Conservation (phyloP, 164 flowering plant genomes). For the Berberis vulgaris region DNA sequence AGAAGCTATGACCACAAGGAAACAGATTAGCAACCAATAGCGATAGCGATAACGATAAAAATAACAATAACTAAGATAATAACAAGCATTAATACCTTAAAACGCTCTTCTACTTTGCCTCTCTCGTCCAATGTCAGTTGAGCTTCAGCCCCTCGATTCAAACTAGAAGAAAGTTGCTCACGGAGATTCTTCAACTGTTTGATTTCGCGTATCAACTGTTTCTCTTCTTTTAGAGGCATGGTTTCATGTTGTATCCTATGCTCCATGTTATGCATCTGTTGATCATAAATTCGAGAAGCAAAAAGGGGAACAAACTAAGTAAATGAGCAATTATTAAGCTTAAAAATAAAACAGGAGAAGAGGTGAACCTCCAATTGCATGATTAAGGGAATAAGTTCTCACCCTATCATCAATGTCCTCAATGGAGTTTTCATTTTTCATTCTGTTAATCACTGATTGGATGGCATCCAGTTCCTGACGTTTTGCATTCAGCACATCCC, state of each 20-base stretch:
- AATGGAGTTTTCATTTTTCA: slow-evolving; percentile 53
- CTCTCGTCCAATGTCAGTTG: slow-evolving; percentile 53
- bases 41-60: neutral
- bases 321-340: neutral
- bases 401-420: slow-evolving; percentile 64
- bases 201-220: slow-evolving; percentile 61
- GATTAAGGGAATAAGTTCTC: slow-evolving; percentile 5
- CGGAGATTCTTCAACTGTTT: slow-evolving; percentile 55
- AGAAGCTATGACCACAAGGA: slow-evolving; percentile 27
- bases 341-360: neutral
- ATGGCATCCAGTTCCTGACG: slow-evolving; percentile 56
- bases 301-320: neutral
- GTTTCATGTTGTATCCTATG: slow-evolving; percentile 71
- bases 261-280: slow-evolving; percentile 47
- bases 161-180: slow-evolving; percentile 39
- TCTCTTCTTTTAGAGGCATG: slow-evolving; percentile 66
- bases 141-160: slow-evolving; percentile 45
- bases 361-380: neutral
- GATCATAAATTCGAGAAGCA: neutral
- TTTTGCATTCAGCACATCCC: slow-evolving; percentile 39
- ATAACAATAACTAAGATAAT: neutral
- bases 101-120: slow-evolving; percentile 48
- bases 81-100: slow-evolving; percentile 40
- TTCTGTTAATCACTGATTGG: slow-evolving; percentile 40
- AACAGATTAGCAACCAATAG: slow-evolving; percentile 6